Evolutionary conservation across 371 early-diverging fungal genomes (phyloP).

Genomic region (Pancytospora epiphaga): DNA sequence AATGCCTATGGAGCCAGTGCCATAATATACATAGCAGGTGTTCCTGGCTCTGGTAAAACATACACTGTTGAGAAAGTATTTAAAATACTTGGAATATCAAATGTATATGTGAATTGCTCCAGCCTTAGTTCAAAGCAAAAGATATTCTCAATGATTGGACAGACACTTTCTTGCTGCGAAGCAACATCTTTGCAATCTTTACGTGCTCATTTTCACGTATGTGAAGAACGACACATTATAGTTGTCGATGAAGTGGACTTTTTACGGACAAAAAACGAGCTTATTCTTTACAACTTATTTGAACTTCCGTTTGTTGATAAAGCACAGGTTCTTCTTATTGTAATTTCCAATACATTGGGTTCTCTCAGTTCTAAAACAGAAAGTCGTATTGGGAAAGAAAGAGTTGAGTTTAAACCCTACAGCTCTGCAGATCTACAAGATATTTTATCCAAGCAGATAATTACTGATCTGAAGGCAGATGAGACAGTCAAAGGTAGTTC

Average conservation of each 20-base stretch:
- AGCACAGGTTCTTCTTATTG: slow-evolving; percentile 74
- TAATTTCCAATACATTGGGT: slow-evolving; percentile 95
- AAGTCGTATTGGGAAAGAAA: slow-evolving; percentile 70
- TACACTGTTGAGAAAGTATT: slow-evolving; percentile 45
- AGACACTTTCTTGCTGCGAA: slow-evolving; percentile 9
- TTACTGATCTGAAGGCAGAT: slow-evolving; percentile 4
- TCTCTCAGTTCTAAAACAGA: slow-evolving; percentile 77
- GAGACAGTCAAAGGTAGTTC: background rate
- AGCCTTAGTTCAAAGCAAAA: slow-evolving; percentile 17
- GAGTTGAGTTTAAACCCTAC: slow-evolving; percentile 56
- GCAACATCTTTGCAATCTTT: background rate
- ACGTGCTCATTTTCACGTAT: background rate
- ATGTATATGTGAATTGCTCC: slow-evolving; percentile 38
- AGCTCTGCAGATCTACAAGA: slow-evolving; percentile 20
- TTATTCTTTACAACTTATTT: slow-evolving; percentile 87
- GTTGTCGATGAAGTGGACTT: slow-evolving; percentile 92
- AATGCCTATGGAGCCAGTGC: slow-evolving; percentile 28
- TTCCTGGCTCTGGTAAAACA: slow-evolving; percentile 61
- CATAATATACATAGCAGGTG: slow-evolving; percentile 58
- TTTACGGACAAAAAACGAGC: slow-evolving; percentile 76
- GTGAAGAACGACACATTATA: slow-evolving; percentile 60
- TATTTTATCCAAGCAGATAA: slow-evolving; percentile 19
- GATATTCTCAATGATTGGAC: slow-evolving; percentile 39
- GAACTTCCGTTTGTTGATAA: slow-evolving; percentile 74
- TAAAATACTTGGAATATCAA: slow-evolving; percentile 12